A percentile compares a stretch with the other conserved stretches of the same genome.
Conservation (phyloP, 352 stramenopile species). For the Pythium utonaiense region DNA sequence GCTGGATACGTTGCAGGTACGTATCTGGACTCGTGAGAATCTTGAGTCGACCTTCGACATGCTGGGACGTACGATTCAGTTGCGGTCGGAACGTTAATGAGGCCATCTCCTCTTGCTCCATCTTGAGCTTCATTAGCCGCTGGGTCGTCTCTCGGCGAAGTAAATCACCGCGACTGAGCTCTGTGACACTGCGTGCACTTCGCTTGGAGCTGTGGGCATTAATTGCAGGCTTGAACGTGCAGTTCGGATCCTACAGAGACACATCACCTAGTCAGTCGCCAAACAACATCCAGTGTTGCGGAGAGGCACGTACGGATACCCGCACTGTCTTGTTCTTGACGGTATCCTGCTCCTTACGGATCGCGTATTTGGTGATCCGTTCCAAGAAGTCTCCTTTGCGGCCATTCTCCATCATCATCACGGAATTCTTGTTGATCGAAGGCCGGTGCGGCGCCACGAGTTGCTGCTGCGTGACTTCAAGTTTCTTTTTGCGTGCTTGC, state of each 20-base stretch:
- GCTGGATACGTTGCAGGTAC: conserved; percentile 77
- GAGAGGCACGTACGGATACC: conserved; percentile 34
- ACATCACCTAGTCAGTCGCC: neutral
- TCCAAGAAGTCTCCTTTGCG: conserved; percentile 81
- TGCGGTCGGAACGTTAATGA: conserved; percentile 75
- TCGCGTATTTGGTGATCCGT: conserved; percentile 68
- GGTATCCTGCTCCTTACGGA: conserved; percentile 75
- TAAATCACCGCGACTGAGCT: conserved; percentile 75
- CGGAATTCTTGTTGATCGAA: conserved; percentile 79
- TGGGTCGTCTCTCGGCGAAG: conserved; percentile 74
- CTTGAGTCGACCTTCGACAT: conserved; percentile 70
- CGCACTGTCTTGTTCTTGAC: conserved; percentile 74
- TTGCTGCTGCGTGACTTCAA: conserved; percentile 62
- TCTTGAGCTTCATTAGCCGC: conserved; percentile 82
- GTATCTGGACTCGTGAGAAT: conserved; percentile 77
- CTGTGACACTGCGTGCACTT: conserved; percentile 63
- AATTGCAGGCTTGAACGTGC: conserved; percentile 83
- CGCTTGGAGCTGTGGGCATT: conserved; percentile 65
- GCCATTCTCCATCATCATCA: conserved; percentile 76
- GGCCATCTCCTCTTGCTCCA: conserved; percentile 86
- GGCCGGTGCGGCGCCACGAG: conserved; percentile 55
- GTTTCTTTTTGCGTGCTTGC: conserved; percentile 55
- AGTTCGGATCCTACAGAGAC: conserved; percentile 60
- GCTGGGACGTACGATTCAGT: conserved; percentile 64
- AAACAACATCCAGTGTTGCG: no score